Base-by-base conservation (phyloP, 306 rosid species). In the Glycine tomentella region DNA sequence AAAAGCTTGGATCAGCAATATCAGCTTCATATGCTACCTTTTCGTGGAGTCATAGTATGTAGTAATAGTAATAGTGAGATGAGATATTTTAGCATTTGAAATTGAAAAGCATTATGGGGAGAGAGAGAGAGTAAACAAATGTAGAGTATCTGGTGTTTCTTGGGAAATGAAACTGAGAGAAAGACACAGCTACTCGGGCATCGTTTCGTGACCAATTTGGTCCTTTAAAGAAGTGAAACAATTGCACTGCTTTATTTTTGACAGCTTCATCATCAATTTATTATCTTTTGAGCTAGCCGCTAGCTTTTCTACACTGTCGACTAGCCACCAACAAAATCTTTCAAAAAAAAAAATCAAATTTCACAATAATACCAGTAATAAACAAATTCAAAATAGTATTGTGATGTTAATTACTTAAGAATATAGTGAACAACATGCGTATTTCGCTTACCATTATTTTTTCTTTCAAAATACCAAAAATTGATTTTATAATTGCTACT, bases 81-180 rank as follows among this genome's bases (percentile, higher is more conserved):
- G 87, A 88, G 80, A 75, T 84, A 25, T 72, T 79, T 73, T 70
- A 13, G 85, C 83, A 58, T 78, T 87, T 87, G 83, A 82, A 72
- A 83, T 78, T 83, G 85, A 78, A 90, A 82, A 79, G 69, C 31
- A 25, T 25, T 25, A 25, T 25, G 31, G 31, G 25, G 69, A 71
- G 59, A 71, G 77, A 84, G 69, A 33, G 82, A 48, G 4, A 69
- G 62, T 88, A 74, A 85, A 36, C 3, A 3, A 36, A 87, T 90
- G 86, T 51, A 84, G 85, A 85, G 59, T 70, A 69, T 49, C 90
- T 89, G 92, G 90, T 88, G 34, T 59, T 62, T 88, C 81, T 90
- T 77, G 94, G 97, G 94, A 92, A 92, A 88, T 89, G 93, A 84
- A 87, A 87, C 77, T 81, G 70, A 82, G 86, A 80, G 83, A 73